A percentile compares a stretch with the other conserved stretches of the same genome.
Conservation (phyloP, 2,329 filamentous ascomycete species). For the Incumbomyces lentus region DNA sequence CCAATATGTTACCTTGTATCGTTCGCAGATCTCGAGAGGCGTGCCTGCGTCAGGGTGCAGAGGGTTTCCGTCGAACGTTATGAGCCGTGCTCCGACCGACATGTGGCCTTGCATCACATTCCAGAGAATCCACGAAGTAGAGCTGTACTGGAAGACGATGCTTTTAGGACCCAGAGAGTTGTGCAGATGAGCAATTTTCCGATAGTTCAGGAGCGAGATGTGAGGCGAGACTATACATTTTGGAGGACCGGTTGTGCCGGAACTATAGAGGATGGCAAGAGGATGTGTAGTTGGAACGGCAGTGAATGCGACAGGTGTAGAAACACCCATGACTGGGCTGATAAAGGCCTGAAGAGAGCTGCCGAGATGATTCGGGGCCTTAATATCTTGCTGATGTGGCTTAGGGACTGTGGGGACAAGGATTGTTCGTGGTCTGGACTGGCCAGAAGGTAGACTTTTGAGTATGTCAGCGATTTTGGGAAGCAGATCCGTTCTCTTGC, state of each 20-base stretch:
- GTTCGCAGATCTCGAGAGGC: conserved; percentile 28
- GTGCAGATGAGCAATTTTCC: conserved; percentile 36
- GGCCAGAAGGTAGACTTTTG: conserved; percentile 41
- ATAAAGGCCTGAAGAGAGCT: conserved; percentile 25
- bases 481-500: conserved; percentile 62
- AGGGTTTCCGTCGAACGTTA: conserved; percentile 37
- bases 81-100: conserved; percentile 31
- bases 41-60: conserved; percentile 30
- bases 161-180: conserved; percentile 32
- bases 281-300: conserved; percentile 33
- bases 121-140: conserved; percentile 39
- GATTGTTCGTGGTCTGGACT: conserved; percentile 8
- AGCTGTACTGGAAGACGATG: conserved; percentile 37
- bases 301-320: conserved; percentile 28
- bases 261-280: conserved; percentile 35
- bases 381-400: conserved; percentile 10
- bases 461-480: conserved; percentile 61
- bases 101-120: conserved; percentile 36
- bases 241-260: conserved; percentile 35
- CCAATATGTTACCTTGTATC: conserved; percentile 32
- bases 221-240: conserved; percentile 39
- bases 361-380: conserved; percentile 5
- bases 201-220: conserved; percentile 34
- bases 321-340: conserved; percentile 18
- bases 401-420: conserved; percentile 13